phyloP scores from a whole-genome alignment of 2,329 filamentous ascomycete genomes.

The Verticillium nubilum region DNA sequence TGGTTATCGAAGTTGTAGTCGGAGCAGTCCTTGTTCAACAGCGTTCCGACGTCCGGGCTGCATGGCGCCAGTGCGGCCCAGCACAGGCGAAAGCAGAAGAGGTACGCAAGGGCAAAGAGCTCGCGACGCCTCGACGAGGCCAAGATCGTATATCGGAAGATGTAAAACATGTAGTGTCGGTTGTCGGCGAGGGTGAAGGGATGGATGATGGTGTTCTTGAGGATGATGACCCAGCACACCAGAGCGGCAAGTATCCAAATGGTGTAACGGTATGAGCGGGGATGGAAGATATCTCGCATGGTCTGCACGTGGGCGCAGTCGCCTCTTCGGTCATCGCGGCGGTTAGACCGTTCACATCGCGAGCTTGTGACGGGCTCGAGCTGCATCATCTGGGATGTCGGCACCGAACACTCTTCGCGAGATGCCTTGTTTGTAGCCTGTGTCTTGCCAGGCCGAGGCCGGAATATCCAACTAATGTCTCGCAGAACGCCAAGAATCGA shows the following conservation, averaged over 20 bases:
- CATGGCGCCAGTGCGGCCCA: conserved; percentile 56
- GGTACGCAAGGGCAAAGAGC: conserved; percentile 64
- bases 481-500: conserved; percentile 30
- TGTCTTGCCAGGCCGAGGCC: background rate
- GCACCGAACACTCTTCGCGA: background rate
- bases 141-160: conserved; percentile 80
- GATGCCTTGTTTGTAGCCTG: background rate
- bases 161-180: conserved; percentile 93
- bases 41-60: conserved; percentile 4
- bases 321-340: background rate
- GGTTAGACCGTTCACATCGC: background rate
- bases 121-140: conserved; percentile 51
- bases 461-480: background rate
- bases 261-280: conserved; percentile 28
- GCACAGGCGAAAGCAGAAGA: conserved; percentile 61
- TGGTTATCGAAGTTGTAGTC: background rate
- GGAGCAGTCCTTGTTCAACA: background rate
- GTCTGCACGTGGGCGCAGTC: conserved; percentile 5
- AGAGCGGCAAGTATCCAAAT: conserved; percentile 28
- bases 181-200: conserved; percentile 97
- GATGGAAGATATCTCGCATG: conserved; percentile 16
- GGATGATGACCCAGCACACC: conserved; percentile 46
- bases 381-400: background rate
- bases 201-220: conserved; percentile 88
- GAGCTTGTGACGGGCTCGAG: background rate